Conservation (phyloP, 352 stramenopile genomes). For the Pythium apleroticum region DNA sequence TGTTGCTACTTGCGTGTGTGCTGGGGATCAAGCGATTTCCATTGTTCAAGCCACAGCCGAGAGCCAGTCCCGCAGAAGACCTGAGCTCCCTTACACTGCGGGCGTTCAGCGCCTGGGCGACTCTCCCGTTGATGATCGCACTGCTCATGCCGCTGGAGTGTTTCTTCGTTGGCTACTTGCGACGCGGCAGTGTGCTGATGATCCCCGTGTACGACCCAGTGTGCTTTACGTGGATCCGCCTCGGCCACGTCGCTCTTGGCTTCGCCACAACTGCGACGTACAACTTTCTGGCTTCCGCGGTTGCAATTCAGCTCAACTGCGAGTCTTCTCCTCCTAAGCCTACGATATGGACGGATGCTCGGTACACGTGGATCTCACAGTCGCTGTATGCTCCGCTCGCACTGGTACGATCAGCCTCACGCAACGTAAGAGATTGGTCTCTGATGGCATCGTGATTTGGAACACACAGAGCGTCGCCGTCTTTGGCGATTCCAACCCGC, state of each 20-base stretch:
- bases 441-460: not conserved
- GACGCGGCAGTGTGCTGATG: conserved; percentile 16
- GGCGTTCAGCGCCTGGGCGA: conserved; percentile 54
- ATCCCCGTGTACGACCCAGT: conserved; percentile 29
- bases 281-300: conserved; percentile 30
- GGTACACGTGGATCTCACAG: conserved; percentile 42
- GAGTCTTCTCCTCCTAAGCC: conserved; percentile 48
- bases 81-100: conserved; percentile 47
- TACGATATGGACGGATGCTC: conserved; percentile 60
- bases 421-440: too few species aligned
- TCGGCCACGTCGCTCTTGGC: conserved; percentile 32
- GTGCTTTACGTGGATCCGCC: conserved; percentile 42
- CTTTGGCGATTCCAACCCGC: conserved; percentile 28
- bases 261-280: conserved; percentile 31
- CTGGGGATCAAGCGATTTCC: conserved; percentile 53
- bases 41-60: conserved; percentile 65
- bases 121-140: conserved; percentile 46
- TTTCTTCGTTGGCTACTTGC: conserved; percentile 44
- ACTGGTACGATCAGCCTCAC: conserved; percentile 37
- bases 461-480: conserved; percentile 20
- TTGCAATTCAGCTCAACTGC: conserved; percentile 63
- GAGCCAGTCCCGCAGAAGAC: conserved; percentile 42
- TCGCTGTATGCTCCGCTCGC: conserved; percentile 45
- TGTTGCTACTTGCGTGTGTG: conserved; percentile 32
- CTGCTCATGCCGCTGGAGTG: conserved; percentile 61